Evolutionary conservation across 1,284 basidiomycete genomes (phyloP).

Genomic region (Leccinum variabile): DNA sequence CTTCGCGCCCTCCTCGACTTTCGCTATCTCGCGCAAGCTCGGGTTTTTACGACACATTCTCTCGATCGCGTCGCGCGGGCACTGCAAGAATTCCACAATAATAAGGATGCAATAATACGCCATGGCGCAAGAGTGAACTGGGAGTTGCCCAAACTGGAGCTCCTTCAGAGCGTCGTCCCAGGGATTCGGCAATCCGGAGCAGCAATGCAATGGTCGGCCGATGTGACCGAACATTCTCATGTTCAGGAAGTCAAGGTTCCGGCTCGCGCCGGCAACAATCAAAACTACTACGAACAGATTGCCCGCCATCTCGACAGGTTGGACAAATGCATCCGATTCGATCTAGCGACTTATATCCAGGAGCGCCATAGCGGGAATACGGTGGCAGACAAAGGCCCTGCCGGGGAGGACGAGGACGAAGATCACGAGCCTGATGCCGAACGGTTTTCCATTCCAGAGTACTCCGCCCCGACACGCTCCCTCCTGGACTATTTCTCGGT

Average conservation of each 20-base stretch:
- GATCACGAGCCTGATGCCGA: conserved; percentile 4
- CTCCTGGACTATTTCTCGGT: conserved; percentile 8
- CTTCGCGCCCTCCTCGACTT: background rate
- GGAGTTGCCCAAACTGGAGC: background rate
- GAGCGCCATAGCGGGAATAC: background rate
- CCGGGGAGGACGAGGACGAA: background rate
- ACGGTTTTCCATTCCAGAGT: background rate
- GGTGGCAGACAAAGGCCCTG: background rate
- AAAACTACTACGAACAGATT: conserved; percentile 1
- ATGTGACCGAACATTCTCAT: conserved; percentile 8
- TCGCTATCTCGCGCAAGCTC: conserved; percentile 11
- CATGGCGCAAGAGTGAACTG: background rate
- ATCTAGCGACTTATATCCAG: conserved; percentile 1
- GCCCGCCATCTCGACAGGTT: background rate
- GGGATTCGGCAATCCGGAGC: conserved; percentile 1
- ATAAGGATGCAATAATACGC: conserved; percentile 3
- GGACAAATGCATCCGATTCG: conserved; percentile 8
- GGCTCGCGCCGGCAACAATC: conserved; percentile 7
- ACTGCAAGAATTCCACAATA: conserved; percentile 8
- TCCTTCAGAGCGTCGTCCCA: background rate
- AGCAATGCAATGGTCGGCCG: conserved; percentile 8
- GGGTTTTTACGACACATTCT: background rate
- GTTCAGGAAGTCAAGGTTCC: conserved; percentile 7
- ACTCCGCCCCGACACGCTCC: background rate
- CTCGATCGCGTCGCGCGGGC: background rate